Evolutionary conservation across 441 rosid genomes (phyloP), one percentile per base, ranked within the genome.

Genomic region (Lepidium campestre): DNA sequence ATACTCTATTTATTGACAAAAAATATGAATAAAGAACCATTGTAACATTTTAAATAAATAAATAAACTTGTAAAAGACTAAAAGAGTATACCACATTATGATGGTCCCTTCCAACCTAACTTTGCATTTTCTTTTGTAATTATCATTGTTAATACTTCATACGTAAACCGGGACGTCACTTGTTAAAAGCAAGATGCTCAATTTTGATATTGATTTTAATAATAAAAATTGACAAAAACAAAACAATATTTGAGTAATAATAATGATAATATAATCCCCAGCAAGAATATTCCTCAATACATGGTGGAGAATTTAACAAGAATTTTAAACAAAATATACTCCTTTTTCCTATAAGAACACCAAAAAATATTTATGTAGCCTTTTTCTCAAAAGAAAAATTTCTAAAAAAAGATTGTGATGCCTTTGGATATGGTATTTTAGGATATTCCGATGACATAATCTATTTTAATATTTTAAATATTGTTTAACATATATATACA

Each of bases 41-140:
- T 11, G 5, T 46, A 41, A 69, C 29, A 55, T 5, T 0, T 34
- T 10, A 29, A 39, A 23, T 9, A 32, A 13, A 17, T 1, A 14
- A 10, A 44, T 5, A 34, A 50, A 20, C n/a, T 8, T 69, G 6
- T n/a, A n/a, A n/a, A n/a, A n/a, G n/a, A n/a, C n/a, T n/a, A n/a
- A 46, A 37, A 49, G 49, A 22, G 34, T 17, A 50, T 64, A 39
- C 45, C 65, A 57, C 41, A 49, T 49, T 50, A 32, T 58, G 67
- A 65, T 65, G 66, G 41, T n/a, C 48, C 66, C 76, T 58, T 72
- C 12, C 45, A 37, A 72, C 76, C 76, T 72, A 72, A 72, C 76
- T 65, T 72, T 65, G 48, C 46, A 50, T 58, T 65, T 53, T 18
- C 42, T 23, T 61, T 41, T 22, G 20, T 57, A 19, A 35, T 31